A percentile compares a stretch with the other conserved stretches of the same genome.
These are phyloP conservation scores for Termitomyces sp. DNA, from an alignment of 768 basidiomycete genomes.

Conservation along the genomic window DNA sequence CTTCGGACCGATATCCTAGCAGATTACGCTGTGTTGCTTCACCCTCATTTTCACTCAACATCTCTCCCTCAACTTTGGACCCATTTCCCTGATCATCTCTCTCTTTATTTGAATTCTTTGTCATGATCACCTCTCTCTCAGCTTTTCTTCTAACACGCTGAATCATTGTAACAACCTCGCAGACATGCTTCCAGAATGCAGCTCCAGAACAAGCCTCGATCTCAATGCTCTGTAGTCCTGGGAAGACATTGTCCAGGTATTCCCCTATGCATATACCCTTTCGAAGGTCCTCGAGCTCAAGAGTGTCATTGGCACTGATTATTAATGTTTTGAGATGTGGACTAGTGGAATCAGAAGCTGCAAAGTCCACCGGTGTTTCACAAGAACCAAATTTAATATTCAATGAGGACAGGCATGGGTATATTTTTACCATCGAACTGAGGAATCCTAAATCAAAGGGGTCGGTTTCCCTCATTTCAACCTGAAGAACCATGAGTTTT, in stretches of 20 bases:
- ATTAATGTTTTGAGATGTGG: neutral
- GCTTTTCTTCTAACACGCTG: neutral
- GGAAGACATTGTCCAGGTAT: constrained; percentile 1
- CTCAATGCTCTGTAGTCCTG: neutral
- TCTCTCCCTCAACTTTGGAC: too few relatives aligned
- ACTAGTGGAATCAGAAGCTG: neutral
- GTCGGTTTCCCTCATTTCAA: neutral
- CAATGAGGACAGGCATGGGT: neutral
- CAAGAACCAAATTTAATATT: neutral
- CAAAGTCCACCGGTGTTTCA: neutral
- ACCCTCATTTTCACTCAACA: too few relatives aligned
- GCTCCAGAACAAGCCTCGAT: neutral
- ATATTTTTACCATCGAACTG: neutral
- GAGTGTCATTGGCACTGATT: neutral
- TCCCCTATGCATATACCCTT: neutral
- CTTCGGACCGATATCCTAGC: too few relatives aligned
- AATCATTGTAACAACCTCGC: neutral
- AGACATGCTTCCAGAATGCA: neutral
- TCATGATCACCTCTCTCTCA: neutral
- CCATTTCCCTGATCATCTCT: too few relatives aligned
- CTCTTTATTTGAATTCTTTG: too few relatives aligned
- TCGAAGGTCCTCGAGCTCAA: neutral
- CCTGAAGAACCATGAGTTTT: neutral
- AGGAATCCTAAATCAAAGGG: neutral
- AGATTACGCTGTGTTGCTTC: too few relatives aligned